These are phyloP conservation scores for Populus hybrid DNA, from an alignment of 441 rosid genomes.

Conservation along the genomic window DNA sequence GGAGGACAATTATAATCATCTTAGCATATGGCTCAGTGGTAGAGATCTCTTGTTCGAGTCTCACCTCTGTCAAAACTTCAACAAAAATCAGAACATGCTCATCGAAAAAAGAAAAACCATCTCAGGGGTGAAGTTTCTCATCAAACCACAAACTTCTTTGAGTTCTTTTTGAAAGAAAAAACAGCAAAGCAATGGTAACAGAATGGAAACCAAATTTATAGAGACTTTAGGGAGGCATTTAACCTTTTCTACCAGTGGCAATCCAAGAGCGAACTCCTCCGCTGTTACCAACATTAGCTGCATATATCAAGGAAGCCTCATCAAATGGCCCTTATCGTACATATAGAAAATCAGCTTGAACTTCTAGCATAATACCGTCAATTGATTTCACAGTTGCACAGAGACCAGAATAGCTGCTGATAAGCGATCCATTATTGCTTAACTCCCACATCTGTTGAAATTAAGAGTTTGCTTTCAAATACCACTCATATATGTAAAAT, in stretches of 20 bases:
- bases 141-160: too few species aligned
- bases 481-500: not conserved
- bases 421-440: constrained; percentile 52
- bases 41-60: not conserved
- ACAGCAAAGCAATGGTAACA: not conserved
- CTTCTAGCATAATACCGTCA: constrained; percentile 37
- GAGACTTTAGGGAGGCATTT: constrained; percentile 5
- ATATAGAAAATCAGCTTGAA: not conserved
- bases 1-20: not conserved
- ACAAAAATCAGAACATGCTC: not conserved
- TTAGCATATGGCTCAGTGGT: not conserved
- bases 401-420: constrained; percentile 74
- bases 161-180: too few species aligned
- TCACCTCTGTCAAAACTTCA: not conserved
- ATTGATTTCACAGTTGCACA: constrained; percentile 56
- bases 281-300: constrained; percentile 37
- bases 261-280: constrained; percentile 77
- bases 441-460: constrained; percentile 75
- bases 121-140: too few species aligned
- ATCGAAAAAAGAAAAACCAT: not conserved
- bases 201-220: not conserved
- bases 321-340: not conserved
- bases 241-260: constrained; percentile 74
- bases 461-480: not conserved
- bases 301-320: constrained; percentile 16